These are phyloP conservation scores for Rhexocercosporidium sp. DNA, from an alignment of 2,329 filamentous ascomycete genomes.

Conservation along the genomic window DNA sequence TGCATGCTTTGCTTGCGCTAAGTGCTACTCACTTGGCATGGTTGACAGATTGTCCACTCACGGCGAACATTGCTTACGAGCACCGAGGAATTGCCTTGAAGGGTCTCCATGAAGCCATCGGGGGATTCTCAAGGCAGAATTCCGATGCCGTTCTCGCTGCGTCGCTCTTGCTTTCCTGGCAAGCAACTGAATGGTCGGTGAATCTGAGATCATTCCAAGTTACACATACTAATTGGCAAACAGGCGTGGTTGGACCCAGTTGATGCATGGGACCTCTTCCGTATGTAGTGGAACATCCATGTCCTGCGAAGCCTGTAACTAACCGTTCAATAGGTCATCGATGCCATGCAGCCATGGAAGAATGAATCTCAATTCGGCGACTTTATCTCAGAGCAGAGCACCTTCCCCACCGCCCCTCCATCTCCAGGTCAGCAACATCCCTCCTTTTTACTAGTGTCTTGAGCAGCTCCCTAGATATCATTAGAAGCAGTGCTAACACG, in stretches of 20 bases:
- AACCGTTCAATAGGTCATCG: slow-evolving; percentile 68
- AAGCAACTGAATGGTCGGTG: slow-evolving; percentile 91
- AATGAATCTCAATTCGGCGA: slow-evolving; percentile 86
- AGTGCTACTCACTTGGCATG: slow-evolving; percentile 95
- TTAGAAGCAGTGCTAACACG: neutral
- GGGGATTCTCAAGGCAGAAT: slow-evolving; percentile 81
- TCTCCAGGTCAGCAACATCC: slow-evolving; percentile 50
- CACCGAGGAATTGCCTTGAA: slow-evolving; percentile 86
- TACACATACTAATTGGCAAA: slow-evolving; percentile 44
- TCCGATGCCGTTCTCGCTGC: slow-evolving; percentile 92
- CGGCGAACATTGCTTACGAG: slow-evolving; percentile 86
- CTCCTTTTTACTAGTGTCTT: neutral
- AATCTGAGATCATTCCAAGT: slow-evolving; percentile 35
- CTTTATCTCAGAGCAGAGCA: slow-evolving; percentile 80
- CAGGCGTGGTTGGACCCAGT: slow-evolving; percentile 90
- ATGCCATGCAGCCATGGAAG: slow-evolving; percentile 90
- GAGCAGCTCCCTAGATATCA: neutral
- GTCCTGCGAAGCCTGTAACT: slow-evolving; percentile 32
- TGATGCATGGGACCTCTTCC: slow-evolving; percentile 89
- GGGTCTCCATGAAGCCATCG: slow-evolving; percentile 86
- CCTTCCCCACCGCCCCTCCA: slow-evolving; percentile 69
- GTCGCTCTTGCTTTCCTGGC: slow-evolving; percentile 92
- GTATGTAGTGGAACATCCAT: slow-evolving; percentile 56
- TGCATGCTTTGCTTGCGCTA: slow-evolving; percentile 90
- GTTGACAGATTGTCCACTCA: slow-evolving; percentile 83